Percentiles rank a stretch among this genome's conserved stretches.
Evolutionary conservation across 768 basidiomycete genomes (phyloP).

Genomic region (Pleurotus pulmonarius): DNA sequence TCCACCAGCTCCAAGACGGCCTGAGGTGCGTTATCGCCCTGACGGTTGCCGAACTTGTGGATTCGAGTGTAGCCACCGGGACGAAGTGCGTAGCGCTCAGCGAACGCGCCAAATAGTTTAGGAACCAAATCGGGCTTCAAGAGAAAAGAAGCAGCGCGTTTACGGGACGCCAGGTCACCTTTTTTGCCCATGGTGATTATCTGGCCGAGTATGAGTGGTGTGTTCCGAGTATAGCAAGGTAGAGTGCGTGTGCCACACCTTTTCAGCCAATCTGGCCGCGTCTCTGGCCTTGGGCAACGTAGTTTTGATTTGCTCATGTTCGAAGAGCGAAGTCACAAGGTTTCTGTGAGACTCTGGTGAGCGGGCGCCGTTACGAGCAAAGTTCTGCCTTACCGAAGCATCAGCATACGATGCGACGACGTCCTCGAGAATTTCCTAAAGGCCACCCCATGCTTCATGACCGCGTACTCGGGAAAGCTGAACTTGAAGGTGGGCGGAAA

Average conservation of each 20-base stretch:
- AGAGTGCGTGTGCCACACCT: constrained; percentile 41
- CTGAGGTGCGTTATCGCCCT: constrained; percentile 89
- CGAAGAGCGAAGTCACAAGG: constrained; percentile 88
- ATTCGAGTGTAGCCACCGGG: constrained; percentile 96
- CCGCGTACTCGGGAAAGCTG: neutral
- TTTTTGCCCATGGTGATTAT: constrained; percentile 92
- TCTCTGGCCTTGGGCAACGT: constrained; percentile 95
- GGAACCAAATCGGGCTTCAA: constrained; percentile 67
- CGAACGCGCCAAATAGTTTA: constrained; percentile 81
- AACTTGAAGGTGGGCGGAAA: neutral
- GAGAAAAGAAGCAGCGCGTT: constrained; percentile 75
- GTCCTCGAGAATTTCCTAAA: constrained; percentile 91
- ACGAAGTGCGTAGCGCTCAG: constrained; percentile 73
- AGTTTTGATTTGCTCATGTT: constrained; percentile 95
- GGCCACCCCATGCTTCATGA: constrained; percentile 93
- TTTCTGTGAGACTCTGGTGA: constrained; percentile 50
- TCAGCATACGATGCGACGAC: constrained; percentile 87
- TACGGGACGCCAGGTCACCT: constrained; percentile 64
- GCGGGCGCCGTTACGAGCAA: neutral
- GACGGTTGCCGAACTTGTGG: constrained; percentile 84
- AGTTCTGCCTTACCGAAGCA: constrained; percentile 69
- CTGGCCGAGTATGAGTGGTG: constrained; percentile 29
- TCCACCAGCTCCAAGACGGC: constrained; percentile 96
- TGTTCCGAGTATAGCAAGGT: constrained; percentile 3
- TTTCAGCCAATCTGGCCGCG: constrained; percentile 87